These are phyloP conservation scores for Flagelloscypha sp. DNA, from an alignment of 768 basidiomycete genomes.

Conservation along the genomic window DNA sequence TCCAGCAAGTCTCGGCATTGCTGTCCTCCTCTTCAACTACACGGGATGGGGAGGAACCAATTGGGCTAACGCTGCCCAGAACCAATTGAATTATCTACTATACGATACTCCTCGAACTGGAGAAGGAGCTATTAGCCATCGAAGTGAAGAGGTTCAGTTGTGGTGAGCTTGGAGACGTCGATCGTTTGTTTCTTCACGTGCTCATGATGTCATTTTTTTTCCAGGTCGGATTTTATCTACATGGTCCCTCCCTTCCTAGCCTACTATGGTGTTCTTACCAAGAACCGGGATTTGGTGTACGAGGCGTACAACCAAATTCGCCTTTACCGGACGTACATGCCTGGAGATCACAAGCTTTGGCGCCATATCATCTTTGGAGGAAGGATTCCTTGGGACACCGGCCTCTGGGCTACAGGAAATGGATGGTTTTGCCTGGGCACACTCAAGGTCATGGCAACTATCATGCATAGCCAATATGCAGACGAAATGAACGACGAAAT, in stretches of 20 bases:
- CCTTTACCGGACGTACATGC: conserved; percentile 60
- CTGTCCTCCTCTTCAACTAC: conserved; percentile 58
- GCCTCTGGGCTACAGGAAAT: conserved; percentile 66
- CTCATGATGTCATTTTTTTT: conserved; percentile 1
- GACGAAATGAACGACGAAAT: conserved; percentile 41
- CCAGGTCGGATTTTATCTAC: conserved; percentile 72
- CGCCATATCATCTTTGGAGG: conserved; percentile 62
- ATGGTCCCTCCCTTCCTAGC: conserved; percentile 87
- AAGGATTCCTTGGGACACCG: too few relatives aligned
- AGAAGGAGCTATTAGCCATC: conserved; percentile 81
- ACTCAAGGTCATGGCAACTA: conserved; percentile 72
- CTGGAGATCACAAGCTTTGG: conserved; percentile 51
- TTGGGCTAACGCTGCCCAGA: conserved; percentile 54
- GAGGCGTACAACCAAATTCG: conserved; percentile 67
- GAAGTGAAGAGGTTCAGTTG: conserved; percentile 57
- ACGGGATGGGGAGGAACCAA: conserved; percentile 37
- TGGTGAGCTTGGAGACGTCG: conserved; percentile 37
- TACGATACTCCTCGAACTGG: conserved; percentile 47
- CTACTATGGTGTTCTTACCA: conserved; percentile 63
- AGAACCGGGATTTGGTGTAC: conserved; percentile 48
- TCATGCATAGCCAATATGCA: conserved; percentile 52
- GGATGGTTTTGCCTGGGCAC: conserved; percentile 88
- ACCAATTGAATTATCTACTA: conserved; percentile 60
- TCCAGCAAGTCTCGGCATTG: conserved; percentile 70
- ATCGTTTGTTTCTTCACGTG: conserved; percentile 2